phyloP scores from a whole-genome alignment of 2,329 filamentous ascomycete species.

The Paramyrothecium roridum region DNA sequence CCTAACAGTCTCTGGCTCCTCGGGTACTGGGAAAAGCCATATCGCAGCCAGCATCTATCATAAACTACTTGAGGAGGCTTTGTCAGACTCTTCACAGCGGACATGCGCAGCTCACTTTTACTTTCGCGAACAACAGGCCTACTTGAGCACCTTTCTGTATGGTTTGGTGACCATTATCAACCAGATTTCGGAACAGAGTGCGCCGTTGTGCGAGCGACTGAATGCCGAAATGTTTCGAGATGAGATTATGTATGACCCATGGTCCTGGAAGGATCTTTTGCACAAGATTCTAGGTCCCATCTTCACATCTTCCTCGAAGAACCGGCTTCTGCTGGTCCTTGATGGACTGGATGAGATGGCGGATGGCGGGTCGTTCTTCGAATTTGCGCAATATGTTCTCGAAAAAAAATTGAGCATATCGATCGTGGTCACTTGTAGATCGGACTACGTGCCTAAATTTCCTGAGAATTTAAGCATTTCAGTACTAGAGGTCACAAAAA shows the following conservation, averaged over 20 bases:
- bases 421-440: conserved; percentile 19
- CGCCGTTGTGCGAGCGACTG: conserved; percentile 23
- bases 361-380: conserved; percentile 2
- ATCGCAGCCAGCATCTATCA: conserved; percentile 19
- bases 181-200: conserved; percentile 25
- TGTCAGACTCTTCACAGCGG: conserved; percentile 9
- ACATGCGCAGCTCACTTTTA: conserved; percentile 29
- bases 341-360: conserved; percentile 28
- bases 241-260: conserved; percentile 8
- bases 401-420: conserved; percentile 19
- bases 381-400: conserved; percentile 18
- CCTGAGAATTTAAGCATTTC: no score
- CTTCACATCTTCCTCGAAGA: conserved; percentile 15
- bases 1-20: conserved; percentile 22
- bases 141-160: conserved; percentile 14
- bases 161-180: conserved; percentile 22
- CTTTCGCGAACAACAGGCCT: conserved; percentile 28
- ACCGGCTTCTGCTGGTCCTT: conserved; percentile 21
- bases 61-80: conserved; percentile 7
- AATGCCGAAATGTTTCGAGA: conserved; percentile 21
- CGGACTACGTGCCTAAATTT: conserved; percentile 3
- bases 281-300: conserved; percentile 17
- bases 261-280: conserved; percentile 12
- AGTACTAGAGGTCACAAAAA: conserved; percentile 13
- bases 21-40: conserved; percentile 30